Evolutionary conservation across 805 yeast species (phyloP).

Genomic region (Zygosaccharomyces gambellarensis): DNA sequence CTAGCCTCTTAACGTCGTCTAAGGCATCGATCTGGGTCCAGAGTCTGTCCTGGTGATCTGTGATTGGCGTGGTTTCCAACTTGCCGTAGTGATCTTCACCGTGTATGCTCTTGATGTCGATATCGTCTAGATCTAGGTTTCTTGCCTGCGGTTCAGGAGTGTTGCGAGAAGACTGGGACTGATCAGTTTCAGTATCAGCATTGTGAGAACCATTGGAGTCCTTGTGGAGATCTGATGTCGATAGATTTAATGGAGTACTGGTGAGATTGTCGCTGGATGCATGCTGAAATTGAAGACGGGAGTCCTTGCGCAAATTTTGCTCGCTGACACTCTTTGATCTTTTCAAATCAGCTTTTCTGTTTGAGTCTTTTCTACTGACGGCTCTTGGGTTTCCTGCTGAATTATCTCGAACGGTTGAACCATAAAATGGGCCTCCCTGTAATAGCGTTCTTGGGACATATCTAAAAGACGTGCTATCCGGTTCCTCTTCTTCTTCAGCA

Average conservation of each 20-base stretch:
- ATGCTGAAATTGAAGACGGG: background rate
- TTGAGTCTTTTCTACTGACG: background rate
- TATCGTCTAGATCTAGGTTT: background rate
- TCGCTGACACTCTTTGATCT: background rate
- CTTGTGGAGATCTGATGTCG: background rate
- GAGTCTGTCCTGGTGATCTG: conserved; percentile 65
- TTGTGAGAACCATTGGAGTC: background rate
- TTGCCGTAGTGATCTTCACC: conserved; percentile 14
- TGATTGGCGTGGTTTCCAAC: conserved; percentile 44
- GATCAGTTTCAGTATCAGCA: background rate
- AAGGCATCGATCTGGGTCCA: conserved; percentile 87
- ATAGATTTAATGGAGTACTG: background rate
- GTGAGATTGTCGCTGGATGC: background rate
- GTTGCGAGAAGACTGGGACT: background rate
- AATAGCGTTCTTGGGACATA: conserved; percentile 12
- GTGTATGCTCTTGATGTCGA: conserved; percentile 3
- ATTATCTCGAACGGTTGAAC: background rate
- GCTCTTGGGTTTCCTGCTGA: background rate
- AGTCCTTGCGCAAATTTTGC: background rate
- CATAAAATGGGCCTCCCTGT: conserved; percentile 6
- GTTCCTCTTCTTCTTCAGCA: conserved; percentile 13
- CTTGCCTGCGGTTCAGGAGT: background rate
- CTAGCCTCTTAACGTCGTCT: conserved; percentile 68
- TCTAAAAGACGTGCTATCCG: conserved; percentile 3
- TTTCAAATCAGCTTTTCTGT: background rate